A percentile compares a stretch with the other conserved stretches of the same genome.
Conservation (phyloP, 2,329 filamentous ascomycete species). For the Aspergillus sp. region DNA sequence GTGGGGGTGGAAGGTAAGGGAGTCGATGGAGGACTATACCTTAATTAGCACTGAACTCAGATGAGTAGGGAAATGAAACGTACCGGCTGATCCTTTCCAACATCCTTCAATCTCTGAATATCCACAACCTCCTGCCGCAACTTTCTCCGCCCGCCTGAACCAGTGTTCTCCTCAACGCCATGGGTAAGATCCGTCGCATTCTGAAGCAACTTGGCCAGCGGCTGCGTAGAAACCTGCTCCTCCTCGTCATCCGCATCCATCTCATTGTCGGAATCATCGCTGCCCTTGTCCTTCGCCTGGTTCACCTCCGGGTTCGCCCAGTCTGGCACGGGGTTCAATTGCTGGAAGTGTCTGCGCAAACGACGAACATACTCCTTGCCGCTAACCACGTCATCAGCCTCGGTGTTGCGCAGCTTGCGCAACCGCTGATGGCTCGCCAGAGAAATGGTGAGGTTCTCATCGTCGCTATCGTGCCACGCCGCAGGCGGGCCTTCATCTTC, state of each 20-base stretch:
- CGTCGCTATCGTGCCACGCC: conserved; percentile 89
- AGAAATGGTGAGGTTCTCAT: conserved; percentile 79
- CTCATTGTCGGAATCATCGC: conserved; percentile 41
- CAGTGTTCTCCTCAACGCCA: conserved; percentile 37
- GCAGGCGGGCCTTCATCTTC: conserved; percentile 24
- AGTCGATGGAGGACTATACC: conserved; percentile 62
- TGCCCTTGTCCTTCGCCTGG: conserved; percentile 37
- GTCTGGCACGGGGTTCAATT: conserved; percentile 54
- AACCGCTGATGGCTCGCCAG: conserved; percentile 67
- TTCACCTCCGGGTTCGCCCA: conserved; percentile 50
- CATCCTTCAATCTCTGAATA: conserved; percentile 82
- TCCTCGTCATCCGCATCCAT: conserved; percentile 54
- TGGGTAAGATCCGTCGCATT: conserved; percentile 61
- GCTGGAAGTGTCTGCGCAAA: conserved; percentile 67
- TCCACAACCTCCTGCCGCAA: conserved; percentile 81
- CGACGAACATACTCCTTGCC: conserved; percentile 79
- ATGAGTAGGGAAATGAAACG: conserved; percentile 15
- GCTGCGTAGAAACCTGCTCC: conserved; percentile 60
- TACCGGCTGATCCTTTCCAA: conserved; percentile 67
- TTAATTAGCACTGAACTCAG: background rate
- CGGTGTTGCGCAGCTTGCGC: conserved; percentile 73
- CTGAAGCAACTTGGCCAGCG: conserved; percentile 72
- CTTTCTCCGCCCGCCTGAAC: conserved; percentile 56
- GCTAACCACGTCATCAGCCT: conserved; percentile 76
- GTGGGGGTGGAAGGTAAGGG: conserved; percentile 80